Percentiles rank a stretch among this genome's conserved stretches.
phyloP scores from a whole-genome alignment of 441 rosid genomes.

The Jatropha podagrica region DNA sequence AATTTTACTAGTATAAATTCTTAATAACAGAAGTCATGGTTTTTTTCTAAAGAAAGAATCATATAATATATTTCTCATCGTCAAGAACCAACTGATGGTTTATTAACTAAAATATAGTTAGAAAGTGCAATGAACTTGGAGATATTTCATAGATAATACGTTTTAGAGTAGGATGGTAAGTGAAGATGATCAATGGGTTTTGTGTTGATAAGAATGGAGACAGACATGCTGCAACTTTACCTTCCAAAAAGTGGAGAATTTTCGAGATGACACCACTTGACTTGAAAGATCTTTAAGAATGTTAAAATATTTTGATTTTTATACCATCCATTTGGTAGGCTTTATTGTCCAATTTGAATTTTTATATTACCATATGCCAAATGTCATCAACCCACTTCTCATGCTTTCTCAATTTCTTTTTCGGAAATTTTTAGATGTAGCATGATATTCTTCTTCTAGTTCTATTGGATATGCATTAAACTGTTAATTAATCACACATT shows the following conservation, averaged over 20 bases:
- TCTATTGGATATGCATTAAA: too few relatives aligned
- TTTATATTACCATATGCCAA: neutral
- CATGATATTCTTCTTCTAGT: too few relatives aligned
- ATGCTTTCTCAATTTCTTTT: neutral
- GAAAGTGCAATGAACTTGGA: neutral
- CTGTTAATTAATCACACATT: too few relatives aligned
- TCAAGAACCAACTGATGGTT: neutral
- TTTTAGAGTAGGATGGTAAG: neutral
- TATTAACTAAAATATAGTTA: neutral
- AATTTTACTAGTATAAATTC: neutral
- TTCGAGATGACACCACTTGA: slow-evolving; percentile 10
- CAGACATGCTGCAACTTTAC: neutral
- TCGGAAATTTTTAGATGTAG: too few relatives aligned
- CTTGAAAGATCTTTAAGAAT: neutral
- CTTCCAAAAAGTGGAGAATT: neutral
- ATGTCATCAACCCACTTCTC: neutral
- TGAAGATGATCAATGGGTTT: neutral
- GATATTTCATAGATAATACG: neutral
- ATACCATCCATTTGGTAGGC: neutral
- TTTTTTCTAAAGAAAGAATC: too few relatives aligned
- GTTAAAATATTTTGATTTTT: neutral
- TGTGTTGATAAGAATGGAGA: neutral
- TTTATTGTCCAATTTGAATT: neutral
- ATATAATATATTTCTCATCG: neutral
- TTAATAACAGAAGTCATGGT: too few relatives aligned